Evolutionary conservation across 2,329 filamentous ascomycete genomes (phyloP), one percentile per base, ranked within the genome.

Genomic region (Phaeosphaeriaceae sp.): DNA sequence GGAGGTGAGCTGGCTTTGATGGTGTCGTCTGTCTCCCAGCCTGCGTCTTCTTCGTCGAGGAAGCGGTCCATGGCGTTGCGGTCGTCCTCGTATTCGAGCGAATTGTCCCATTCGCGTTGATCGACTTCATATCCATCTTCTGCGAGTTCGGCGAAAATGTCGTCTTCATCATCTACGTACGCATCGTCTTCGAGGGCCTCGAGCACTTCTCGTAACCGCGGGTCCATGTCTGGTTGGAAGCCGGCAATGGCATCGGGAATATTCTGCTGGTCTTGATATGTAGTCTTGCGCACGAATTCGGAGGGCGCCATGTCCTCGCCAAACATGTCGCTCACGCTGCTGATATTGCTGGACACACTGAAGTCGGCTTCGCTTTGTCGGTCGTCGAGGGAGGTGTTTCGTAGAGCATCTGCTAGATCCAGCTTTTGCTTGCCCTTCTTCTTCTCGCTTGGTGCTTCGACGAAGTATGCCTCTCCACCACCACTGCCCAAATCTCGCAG

Each of bases 141-240:
- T 21, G 92, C 88, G 47, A 97, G 80, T 65, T 89, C 80, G 47
- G 86, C 87, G 77, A 99, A 98, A 52, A 98, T 80, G 55, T 95
- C 91, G n/a, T 95, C 92, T 23, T 89, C 88, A 26, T 86, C 85
- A 35, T 94, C 94, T 1, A 99, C 94, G 73, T 93, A 99, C 2
- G 91, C 94, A 23, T 99, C 95, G 72, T 99, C 95, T 50, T 99
- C 95, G 28, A 99, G 81, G 11, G 95, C 95, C 79, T 97, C 94
- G 23, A 99, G 81, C 5, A 94, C 93, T 77, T 99, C 95, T 48
- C 95, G 87, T 67, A 99, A 77, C 42, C 94, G 86, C 1, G 94
- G 94, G 72, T 99, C 96, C 95, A 99, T 98, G 74, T 98, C 94
- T 7, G 96, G 95, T 78, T 99, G 91, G 77, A 99, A 97, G 0